phyloP scores from a whole-genome alignment of 441 rosid genomes.

The Adansonia rubrostipa region DNA sequence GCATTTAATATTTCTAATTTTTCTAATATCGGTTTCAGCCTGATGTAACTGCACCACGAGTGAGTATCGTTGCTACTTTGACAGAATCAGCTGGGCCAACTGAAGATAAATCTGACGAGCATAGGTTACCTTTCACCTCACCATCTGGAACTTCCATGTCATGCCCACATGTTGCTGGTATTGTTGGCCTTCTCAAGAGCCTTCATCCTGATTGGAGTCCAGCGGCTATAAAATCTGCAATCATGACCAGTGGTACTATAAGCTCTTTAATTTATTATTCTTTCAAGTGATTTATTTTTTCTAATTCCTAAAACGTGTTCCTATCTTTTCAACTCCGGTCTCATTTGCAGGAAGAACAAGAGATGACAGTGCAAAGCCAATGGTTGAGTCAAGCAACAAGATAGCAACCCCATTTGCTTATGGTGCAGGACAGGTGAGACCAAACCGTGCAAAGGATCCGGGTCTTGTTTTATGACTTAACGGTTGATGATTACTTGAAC shows the following conservation, averaged over 20 bases:
- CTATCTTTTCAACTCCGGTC: not conserved
- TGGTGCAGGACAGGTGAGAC: constrained; percentile 69
- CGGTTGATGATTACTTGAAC: constrained; percentile 45
- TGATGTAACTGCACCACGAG: constrained; percentile 67
- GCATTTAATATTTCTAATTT: not conserved
- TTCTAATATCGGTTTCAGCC: constrained; percentile 36
- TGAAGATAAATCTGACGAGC: constrained; percentile 35
- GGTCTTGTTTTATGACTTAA: constrained; percentile 66
- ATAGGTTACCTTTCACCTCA: constrained; percentile 37
- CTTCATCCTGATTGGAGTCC: constrained; percentile 61
- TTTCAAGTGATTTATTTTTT: not conserved
- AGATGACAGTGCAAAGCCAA: constrained; percentile 32
- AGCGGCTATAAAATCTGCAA: constrained; percentile 58
- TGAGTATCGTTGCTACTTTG: constrained; percentile 56
- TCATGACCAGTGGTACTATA: constrained; percentile 55
- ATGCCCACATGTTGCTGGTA: constrained; percentile 61
- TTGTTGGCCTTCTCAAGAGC: constrained; percentile 58
- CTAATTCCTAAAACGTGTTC: not conserved
- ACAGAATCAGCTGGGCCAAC: constrained; percentile 29
- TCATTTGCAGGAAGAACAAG: constrained; percentile 40
- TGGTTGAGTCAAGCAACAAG: constrained; percentile 34
- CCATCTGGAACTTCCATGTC: constrained; percentile 69
- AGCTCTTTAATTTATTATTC: not conserved
- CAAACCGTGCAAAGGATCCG: constrained; percentile 57
- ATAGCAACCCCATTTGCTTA: constrained; percentile 59